Evolutionary conservation across 1,139 yeast species (phyloP).

Genomic region (Arxiozyma telluris): DNA sequence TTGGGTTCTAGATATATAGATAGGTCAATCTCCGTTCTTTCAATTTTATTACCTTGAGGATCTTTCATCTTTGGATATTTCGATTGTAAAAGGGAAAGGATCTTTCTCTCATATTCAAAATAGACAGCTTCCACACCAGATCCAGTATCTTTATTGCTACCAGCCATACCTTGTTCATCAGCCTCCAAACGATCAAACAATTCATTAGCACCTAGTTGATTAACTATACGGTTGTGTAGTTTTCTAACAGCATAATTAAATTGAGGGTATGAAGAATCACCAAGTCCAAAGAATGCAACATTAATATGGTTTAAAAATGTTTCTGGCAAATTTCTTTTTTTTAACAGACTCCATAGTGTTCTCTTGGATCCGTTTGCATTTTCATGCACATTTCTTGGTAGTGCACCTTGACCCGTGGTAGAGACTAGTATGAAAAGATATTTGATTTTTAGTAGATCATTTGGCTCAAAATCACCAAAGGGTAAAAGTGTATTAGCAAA

Average conservation of each 20-base stretch:
- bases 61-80: slow-evolving; percentile 32
- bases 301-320: slow-evolving; percentile 54
- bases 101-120: slow-evolving; percentile 57
- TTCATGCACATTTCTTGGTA: slow-evolving; percentile 61
- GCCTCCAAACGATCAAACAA: slow-evolving; percentile 73
- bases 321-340: slow-evolving; percentile 56
- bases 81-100: slow-evolving; percentile 39
- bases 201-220: slow-evolving; percentile 75
- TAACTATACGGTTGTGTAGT: slow-evolving; percentile 57
- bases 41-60: slow-evolving; percentile 12
- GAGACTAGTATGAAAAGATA: slow-evolving; percentile 65
- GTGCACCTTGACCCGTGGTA: slow-evolving; percentile 93
- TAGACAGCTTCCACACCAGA: slow-evolving; percentile 75
- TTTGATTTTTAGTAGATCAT: slow-evolving; percentile 41
- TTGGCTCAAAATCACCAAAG: slow-evolving; percentile 55
- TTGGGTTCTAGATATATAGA: slow-evolving; percentile 25
- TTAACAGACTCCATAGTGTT: slow-evolving; percentile 60
- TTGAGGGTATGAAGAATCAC: slow-evolving; percentile 88
- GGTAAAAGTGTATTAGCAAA: slow-evolving; percentile 44
- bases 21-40: slow-evolving; percentile 18
- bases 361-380: slow-evolving; percentile 30
- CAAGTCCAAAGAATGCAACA: slow-evolving; percentile 77
- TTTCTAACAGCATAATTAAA: slow-evolving; percentile 82
- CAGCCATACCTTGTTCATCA: slow-evolving; percentile 54
- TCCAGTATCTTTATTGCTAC: slow-evolving; percentile 38